A percentile compares a stretch with the other conserved stretches of the same genome.
Conservation (phyloP, 2,329 filamentous ascomycete species). For the Pestalotiopsis sp. region DNA sequence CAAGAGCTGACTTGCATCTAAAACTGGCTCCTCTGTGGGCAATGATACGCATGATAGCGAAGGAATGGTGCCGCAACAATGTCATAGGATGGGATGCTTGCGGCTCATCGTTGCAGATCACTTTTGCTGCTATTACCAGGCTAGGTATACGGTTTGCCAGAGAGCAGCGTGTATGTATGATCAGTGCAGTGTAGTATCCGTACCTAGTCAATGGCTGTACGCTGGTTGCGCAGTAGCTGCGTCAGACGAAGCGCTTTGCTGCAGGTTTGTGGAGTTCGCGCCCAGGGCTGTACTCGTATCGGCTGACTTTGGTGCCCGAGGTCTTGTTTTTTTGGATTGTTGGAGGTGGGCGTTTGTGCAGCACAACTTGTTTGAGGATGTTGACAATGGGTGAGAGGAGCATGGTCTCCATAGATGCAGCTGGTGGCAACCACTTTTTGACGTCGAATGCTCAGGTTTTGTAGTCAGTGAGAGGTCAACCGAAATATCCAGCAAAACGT, state of each 20-base stretch:
- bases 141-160: neutral
- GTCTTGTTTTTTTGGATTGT: neutral
- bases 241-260: conserved; percentile 3
- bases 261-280: neutral
- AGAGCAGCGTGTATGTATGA: neutral
- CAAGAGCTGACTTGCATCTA: neutral
- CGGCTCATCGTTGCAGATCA: neutral
- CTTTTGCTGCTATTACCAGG: neutral
- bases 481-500: too few species aligned
- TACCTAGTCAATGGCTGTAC: neutral
- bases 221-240: conserved; percentile 6
- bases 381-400: neutral
- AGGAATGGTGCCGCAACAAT: neutral
- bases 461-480: too few species aligned
- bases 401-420: too few species aligned
- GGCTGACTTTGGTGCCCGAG: neutral
- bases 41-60: neutral
- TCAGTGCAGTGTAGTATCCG: neutral
- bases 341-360: neutral
- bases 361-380: neutral
- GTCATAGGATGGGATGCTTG: neutral
- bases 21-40: neutral
- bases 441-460: too few species aligned
- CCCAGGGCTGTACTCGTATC: neutral
- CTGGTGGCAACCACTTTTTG: too few species aligned